A percentile compares a stretch with the other conserved stretches of the same genome.
Conservation (phyloP, 2,329 filamentous ascomycete species). For the Neofusicoccum ribis region DNA sequence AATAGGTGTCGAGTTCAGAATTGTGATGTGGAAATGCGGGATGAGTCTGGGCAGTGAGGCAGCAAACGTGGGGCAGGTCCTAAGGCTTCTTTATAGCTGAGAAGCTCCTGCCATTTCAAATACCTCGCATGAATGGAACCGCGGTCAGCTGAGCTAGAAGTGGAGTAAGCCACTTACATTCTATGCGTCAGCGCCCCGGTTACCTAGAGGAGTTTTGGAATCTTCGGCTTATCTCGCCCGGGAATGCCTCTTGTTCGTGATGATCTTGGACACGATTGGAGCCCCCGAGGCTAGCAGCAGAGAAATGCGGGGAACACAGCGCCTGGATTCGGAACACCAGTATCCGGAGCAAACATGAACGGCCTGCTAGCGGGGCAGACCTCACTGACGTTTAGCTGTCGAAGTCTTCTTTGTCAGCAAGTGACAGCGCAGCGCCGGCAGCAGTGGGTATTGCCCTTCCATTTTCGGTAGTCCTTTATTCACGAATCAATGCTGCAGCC, state of each 20-base stretch:
- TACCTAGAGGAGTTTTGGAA: neutral
- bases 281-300: neutral
- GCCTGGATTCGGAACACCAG: neutral
- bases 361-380: neutral
- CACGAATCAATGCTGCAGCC: neutral
- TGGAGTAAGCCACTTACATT: neutral
- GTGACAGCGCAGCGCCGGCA: neutral
- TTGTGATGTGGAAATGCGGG: neutral
- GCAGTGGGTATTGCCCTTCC: neutral
- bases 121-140: neutral
- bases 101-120: neutral
- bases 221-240: neutral
- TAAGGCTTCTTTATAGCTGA: neutral
- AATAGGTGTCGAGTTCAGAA: neutral
- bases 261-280: constrained; percentile 9
- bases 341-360: neutral
- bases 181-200: neutral
- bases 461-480: neutral
- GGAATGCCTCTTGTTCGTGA: neutral
- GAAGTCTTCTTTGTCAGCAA: neutral
- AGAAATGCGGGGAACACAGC: constrained; percentile 9
- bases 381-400: neutral
- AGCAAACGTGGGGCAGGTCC: neutral
- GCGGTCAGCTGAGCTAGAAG: neutral
- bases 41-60: neutral